Base-by-base conservation (phyloP, 495 filamentous ascomycete genomes). In the Lophiostoma macrostomum region DNA sequence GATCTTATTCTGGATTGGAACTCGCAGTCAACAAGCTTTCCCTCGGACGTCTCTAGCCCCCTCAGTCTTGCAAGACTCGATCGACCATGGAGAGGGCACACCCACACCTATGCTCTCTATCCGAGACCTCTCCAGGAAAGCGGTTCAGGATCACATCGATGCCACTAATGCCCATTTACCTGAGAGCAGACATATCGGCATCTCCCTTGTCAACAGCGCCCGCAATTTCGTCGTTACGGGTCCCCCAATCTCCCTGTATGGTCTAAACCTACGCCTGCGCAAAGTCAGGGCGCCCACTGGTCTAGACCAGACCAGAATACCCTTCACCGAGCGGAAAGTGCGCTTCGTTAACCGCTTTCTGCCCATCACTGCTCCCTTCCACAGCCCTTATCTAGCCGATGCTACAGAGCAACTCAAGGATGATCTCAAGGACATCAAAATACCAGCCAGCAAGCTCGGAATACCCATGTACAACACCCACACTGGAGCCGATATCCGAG, bases 1-100 rank as follows among this genome's bases (percentile, higher is more conserved):
- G 5, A 86, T 94, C 52, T 85, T 99, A n/a, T 99, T 99, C 75
- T 99, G 93, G 94, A 97, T 99, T 58, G 94, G 94, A 57, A 81
- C 91, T n/a, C 87, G 94, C 58, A 96, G 91, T 68, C 94, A 99
- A 66, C 94, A 99, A 67, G 90, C 90, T 0, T 99, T 95, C 64
- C 94, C 94, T 37, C 82, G 83, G 43, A 97, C 94, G 1, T 96
- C 94, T 1, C 76, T 99, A 45, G 85, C 90, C n/a, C 94, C 94
- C 0, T 82, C 80, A 1, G 85, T 88, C 56, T 78, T 96, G n/a
- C 90, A 91, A 66, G 94, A 99, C 65, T 95, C 93, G 0, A 78
- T 89, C 50, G 91, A 96, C 64, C 84, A 91, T 71, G 91, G 93
- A 5, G 94, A 99, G 68, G 94, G 94, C 18, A 79, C 77, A 4